These are phyloP conservation scores for Nicotiana otophora DNA, from an alignment of 257 asterid genomes.

Conservation along the genomic window DNA sequence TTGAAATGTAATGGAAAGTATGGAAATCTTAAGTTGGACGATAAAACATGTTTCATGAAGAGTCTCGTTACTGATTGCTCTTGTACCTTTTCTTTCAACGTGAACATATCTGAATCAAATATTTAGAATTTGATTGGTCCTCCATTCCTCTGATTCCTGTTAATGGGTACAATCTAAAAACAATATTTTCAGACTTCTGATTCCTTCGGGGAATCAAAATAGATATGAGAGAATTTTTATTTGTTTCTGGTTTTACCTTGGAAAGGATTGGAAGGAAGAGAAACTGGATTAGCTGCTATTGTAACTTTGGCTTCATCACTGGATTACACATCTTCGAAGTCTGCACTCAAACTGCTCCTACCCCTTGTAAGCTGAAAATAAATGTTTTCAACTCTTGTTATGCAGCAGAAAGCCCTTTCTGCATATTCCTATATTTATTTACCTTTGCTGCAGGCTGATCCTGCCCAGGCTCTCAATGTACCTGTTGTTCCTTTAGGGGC, in stretches of 20 bases:
- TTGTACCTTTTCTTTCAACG: not conserved
- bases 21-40: not conserved
- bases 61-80: not conserved
- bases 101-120: not conserved
- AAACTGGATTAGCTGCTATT: constrained; percentile 74
- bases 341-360: constrained; percentile 66
- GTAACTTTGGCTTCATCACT: constrained; percentile 95
- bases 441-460: constrained; percentile 72
- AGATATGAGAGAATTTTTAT: not conserved
- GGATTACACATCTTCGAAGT: constrained; percentile 82
- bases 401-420: not conserved
- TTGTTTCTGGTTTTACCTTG: constrained; percentile 9
- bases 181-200: not conserved
- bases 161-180: not conserved
- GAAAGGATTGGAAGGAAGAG: constrained; percentile 64
- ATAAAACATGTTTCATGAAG: not conserved
- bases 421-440: not conserved
- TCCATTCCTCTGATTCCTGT: not conserved
- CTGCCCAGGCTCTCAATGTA: constrained; percentile 90
- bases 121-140: not conserved
- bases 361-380: constrained; percentile 70
- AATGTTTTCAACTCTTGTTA: not conserved
- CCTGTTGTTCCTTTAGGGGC: constrained; percentile 98
- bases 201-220: not conserved
- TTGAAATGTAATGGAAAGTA: not conserved